Base-by-base conservation (phyloP, 2,329 filamentous ascomycete species). In the Hymenoscyphus fraxineus region DNA sequence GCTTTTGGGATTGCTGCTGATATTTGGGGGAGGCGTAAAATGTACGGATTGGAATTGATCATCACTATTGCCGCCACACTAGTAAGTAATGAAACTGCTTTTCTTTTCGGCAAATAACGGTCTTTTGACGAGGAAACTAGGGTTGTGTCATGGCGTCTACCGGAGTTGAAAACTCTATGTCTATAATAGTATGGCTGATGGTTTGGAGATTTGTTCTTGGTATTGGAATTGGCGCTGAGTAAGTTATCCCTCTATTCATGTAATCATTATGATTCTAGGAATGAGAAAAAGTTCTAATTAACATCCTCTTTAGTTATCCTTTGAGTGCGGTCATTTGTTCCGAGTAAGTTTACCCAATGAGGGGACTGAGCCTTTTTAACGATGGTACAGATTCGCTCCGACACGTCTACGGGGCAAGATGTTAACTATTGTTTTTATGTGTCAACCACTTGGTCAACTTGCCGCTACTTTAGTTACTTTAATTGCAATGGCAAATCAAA, bases 391-490 rank as follows among this genome's bases (percentile, higher is more conserved):
- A 67, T 81, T 82, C 62, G 79, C 80, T 2, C 78, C 80, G 0
- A 89, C 85, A 0, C 83, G 82, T 58, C 86, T 86, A n/a, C 79
- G 88, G 59, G 84, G 83, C n/a, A 84, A 81, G 22, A 90, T 90
- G 87, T 78, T 90, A 68, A 85, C 87, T 6, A 82, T 82, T 3
- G 86, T 90, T 39, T 90, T 90, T 73, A 80, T 88, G 69, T 89
- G 88, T 83, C 88, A 90, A 69, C 86, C 88, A 0, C 77, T 90
- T 9, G 88, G 88, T 6, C 87, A 90, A 71, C 83, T 88, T 1
- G 78, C 87, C 1, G 87, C 87, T 15, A 87, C 88, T 66, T 75
- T 88, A 5, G 84, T 89, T 27, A 85, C 89, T 15, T 79, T 93
- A 47, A 85, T 92, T 63, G 88, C 87, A 31, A 87, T 86, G 0